Evolutionary conservation across 306 rosid species (phyloP), one percentile per base, ranked within the genome.

Genomic region (Astragalus glycyphyllos): DNA sequence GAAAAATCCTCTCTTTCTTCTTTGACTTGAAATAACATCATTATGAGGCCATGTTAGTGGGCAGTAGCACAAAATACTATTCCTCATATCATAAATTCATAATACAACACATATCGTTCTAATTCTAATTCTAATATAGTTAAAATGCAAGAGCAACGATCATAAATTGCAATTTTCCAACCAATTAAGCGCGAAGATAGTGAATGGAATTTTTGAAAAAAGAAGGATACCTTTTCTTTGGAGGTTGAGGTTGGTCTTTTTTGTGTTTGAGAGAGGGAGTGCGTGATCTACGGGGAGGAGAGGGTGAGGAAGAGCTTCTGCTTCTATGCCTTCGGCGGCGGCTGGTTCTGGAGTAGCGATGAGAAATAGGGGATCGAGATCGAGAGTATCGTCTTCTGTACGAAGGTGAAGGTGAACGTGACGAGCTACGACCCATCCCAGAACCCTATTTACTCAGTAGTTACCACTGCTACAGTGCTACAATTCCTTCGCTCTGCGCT

Each of bases 361-460:
- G 86, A 72, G 80, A 58, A 54, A 71, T 15, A 2, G 81, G 80
- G 35, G 87, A 73, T 0, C 58, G 84, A 8, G 87, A 68, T 0
- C 64, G 84, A 13, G 86, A 83, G 80, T 80, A 67, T 65, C 77
- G 51, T 74, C 78, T 45, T 71, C 81, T 53, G 77, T 82, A 54
- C 0, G 92, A 81, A 6, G 91, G 95, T 31, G 92, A 81, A 6
- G 91, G 95, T 31, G 89, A 86, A 50, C 86, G 84, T 11, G 92
- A 84, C 48, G 75, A 23, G 66, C 91, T 84, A 17, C 89, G 86
- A 41, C 83, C 83, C 91, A 88, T 86, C 11, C 31, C n/a, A 5
- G n/a, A 74, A 10, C 54, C 65, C 59, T 12, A 54, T 3, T 11
- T 34, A 49, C 47, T 20, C 41, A 14, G 14, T 20, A n/a, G 1